Percentiles rank a stretch among this genome's conserved stretches.
Conservation (phyloP, 2,329 filamentous ascomycete genomes). For the Claviceps sp. region DNA sequence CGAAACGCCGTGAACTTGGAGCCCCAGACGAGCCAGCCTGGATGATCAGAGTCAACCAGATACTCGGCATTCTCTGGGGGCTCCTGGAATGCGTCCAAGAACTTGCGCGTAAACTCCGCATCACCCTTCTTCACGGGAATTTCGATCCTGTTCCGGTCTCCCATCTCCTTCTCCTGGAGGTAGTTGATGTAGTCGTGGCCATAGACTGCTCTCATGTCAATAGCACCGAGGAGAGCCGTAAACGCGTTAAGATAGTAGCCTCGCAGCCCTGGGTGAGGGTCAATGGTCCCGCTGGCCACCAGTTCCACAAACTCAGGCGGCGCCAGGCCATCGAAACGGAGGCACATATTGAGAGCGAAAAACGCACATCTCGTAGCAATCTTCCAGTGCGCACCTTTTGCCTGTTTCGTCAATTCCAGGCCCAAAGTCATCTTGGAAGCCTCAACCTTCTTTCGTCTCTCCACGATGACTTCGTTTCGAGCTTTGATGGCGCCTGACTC, state of each 20-base stretch:
- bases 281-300: conserved; percentile 69
- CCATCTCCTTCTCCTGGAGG: conserved; percentile 60
- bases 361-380: conserved; percentile 81
- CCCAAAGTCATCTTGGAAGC: conserved; percentile 69
- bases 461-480: conserved; percentile 58
- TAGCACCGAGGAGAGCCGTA: conserved; percentile 61
- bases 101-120: conserved; percentile 63
- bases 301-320: conserved; percentile 72
- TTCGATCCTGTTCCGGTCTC: conserved; percentile 61
- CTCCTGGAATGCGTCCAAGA: conserved; percentile 63
- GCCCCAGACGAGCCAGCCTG: conserved; percentile 94
- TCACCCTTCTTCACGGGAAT: conserved; percentile 64
- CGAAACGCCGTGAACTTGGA: conserved; percentile 72
- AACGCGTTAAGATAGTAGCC: conserved; percentile 72
- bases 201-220: conserved; percentile 77
- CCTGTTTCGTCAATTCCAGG: conserved; percentile 64
- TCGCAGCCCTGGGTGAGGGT: conserved; percentile 77
- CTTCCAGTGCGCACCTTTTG: conserved; percentile 85
- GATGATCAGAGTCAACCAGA: conserved; percentile 82
- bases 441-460: conserved; percentile 66
- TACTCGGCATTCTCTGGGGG: conserved; percentile 58
- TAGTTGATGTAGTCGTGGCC: conserved; percentile 80
- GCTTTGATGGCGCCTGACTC: conserved; percentile 43
- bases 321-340: conserved; percentile 82
- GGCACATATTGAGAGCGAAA: conserved; percentile 78